phyloP scores from a whole-genome alignment of 805 yeast genomes.

The Ogataea ganodermae region DNA sequence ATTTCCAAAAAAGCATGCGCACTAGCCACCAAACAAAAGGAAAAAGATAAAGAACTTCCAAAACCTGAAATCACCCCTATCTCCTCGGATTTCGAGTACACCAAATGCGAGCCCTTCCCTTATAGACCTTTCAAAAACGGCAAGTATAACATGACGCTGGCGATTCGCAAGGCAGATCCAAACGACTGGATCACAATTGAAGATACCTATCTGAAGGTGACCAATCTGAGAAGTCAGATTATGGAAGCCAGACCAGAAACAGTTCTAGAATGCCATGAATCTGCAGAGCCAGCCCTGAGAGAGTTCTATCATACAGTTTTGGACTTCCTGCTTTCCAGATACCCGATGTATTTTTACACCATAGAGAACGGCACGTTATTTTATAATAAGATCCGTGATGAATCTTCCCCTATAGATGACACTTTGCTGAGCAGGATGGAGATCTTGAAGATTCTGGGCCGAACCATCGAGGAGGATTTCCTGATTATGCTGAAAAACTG shows the following conservation, averaged over 20 bases:
- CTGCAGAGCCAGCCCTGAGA: constrained; percentile 40
- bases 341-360: constrained; percentile 52
- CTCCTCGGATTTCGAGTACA: constrained; percentile 45
- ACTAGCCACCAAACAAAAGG: not conserved
- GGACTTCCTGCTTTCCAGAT: constrained; percentile 45
- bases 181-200: constrained; percentile 65
- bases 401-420: constrained; percentile 37
- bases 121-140: constrained; percentile 51
- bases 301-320: constrained; percentile 48
- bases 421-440: constrained; percentile 13
- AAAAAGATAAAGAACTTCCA: constrained; percentile 11
- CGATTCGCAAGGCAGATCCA: constrained; percentile 48
- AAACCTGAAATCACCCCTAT: constrained; percentile 35
- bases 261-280: constrained; percentile 36
- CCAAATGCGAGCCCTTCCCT: constrained; percentile 41
- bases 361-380: constrained; percentile 25
- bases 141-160: constrained; percentile 63
- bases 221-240: constrained; percentile 41
- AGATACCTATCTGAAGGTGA: constrained; percentile 51
- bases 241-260: constrained; percentile 36
- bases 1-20: not conserved
- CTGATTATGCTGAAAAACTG: constrained; percentile 49
- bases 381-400: constrained; percentile 44
- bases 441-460: constrained; percentile 21
- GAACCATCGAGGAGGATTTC: constrained; percentile 62